Conservation (phyloP, 192 early-diverging fungal genomes). For the Umbelopsis sp. region DNA sequence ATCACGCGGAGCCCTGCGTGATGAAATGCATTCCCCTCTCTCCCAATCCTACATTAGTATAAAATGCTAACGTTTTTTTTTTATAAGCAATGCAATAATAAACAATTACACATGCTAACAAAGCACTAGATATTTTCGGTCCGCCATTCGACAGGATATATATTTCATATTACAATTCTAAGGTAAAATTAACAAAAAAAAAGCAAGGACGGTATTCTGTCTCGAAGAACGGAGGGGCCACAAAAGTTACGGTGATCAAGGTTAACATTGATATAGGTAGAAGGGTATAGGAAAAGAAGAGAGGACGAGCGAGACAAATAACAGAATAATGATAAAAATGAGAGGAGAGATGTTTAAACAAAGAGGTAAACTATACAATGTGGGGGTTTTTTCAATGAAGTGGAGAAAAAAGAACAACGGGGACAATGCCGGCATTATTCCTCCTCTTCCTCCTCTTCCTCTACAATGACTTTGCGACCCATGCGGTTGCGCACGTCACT, state of each 20-base stretch:
- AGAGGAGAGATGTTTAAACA: background rate
- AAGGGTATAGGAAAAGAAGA: conserved; percentile 8
- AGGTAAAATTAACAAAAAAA: background rate
- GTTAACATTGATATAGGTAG: background rate
- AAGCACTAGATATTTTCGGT: background rate
- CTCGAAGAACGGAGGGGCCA: too few species aligned
- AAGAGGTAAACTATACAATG: conserved; percentile 7
- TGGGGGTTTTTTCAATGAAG: background rate
- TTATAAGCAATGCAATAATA: background rate
- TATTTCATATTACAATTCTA: conserved; percentile 10
- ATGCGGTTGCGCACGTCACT: conserved; percentile 11
- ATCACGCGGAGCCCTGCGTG: conserved; percentile 19
- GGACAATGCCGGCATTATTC: conserved; percentile 14
- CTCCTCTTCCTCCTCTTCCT: conserved; percentile 45
- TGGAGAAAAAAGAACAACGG: conserved; percentile 27
- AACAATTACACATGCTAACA: background rate
- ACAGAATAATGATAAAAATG: background rate
- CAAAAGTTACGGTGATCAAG: too few species aligned
- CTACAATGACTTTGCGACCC: conserved; percentile 30
- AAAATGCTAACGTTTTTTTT: background rate
- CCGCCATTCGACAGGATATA: background rate
- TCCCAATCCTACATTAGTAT: background rate
- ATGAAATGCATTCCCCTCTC: background rate
- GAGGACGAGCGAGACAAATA: background rate
- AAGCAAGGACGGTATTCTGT: too few species aligned